Evolutionary conservation across 2,329 filamentous ascomycete species (phyloP).

Genomic region (Pleomassaria siparia): DNA sequence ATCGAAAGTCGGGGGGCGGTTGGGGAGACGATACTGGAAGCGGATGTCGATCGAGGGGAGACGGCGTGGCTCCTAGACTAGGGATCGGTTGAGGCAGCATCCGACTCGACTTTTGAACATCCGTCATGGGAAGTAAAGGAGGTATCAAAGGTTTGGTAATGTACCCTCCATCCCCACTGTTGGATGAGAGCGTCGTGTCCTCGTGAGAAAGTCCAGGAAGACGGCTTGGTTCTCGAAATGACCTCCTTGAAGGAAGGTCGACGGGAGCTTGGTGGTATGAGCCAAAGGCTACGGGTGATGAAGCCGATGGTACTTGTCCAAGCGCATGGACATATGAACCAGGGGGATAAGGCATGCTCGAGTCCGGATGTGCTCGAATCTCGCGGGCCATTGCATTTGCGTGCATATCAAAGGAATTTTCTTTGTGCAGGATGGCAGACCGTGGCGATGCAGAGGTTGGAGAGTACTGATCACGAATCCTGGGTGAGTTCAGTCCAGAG

Average conservation of each 20-base stretch:
- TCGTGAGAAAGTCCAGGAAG: constrained; percentile 42
- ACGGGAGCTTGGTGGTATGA: constrained; percentile 24
- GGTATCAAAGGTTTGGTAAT: constrained; percentile 13
- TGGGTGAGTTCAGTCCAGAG: constrained; percentile 38
- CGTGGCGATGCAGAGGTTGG: constrained; percentile 38
- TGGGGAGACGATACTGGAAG: constrained; percentile 20
- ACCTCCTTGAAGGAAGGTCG: constrained; percentile 35
- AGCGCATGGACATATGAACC: constrained; percentile 19
- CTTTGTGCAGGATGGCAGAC: constrained; percentile 27
- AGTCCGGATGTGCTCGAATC: constrained; percentile 20
- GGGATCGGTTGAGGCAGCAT: constrained; percentile 42
- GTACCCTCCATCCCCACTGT: constrained; percentile 33
- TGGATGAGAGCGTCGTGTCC: constrained; percentile 44
- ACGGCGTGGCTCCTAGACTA: constrained; percentile 29
- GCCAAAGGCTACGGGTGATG: constrained; percentile 18
- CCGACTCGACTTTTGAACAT: constrained; percentile 37
- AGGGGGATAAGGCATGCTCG: constrained; percentile 18
- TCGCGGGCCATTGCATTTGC: constrained; percentile 23
- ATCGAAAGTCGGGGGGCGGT: constrained; percentile 31
- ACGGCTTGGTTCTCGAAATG: constrained; percentile 29
- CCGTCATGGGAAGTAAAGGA: constrained; percentile 22
- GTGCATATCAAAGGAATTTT: constrained; percentile 26
- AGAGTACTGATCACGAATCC: constrained; percentile 36
- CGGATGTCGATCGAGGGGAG: constrained; percentile 33
- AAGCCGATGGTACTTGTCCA: constrained; percentile 20